Base-by-base conservation (phyloP, 2,329 filamentous ascomycete genomes). In the Pestalotiopsis sp. region DNA sequence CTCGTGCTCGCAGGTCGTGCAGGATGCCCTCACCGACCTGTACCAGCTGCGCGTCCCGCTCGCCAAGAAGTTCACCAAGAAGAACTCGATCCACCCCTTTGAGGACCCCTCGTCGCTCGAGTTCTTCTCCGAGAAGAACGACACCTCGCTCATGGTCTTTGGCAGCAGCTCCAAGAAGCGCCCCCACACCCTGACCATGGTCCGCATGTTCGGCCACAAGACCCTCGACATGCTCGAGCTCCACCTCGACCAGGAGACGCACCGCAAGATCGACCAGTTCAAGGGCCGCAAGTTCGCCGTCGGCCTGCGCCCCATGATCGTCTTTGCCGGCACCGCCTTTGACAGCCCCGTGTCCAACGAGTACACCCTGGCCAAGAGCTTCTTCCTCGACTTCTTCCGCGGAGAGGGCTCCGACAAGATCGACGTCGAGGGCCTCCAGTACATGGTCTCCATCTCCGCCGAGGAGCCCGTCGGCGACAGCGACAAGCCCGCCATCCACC, bases 91-190 rank as follows among this genome's bases (percentile, higher is more conserved):
- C 75, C 94, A 96, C 81, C 96, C 96, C 2, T 99, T 99, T 81
- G 95, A 98, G 81, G 94, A 97, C 79, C 84, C 92, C 72, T 86
- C 91, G 36, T 95, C 92, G 66, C 88, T 98, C 73, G 94, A 98
- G 82, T 99, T 99, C 85, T 95, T 99, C 85, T 92, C 92, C 71
- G 91, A 95, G 79, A 99, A 98, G 85, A 99, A 99, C 83, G 96
- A 99, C 80, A 91, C 93, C 76, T 92, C 91, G 60, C 85, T 98
- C 62, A 87, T 98, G 73, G 87, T 96, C 73, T 97, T 97, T 76
- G 95, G 91, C 66, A 90, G 88, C 80, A 91, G 91, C 81, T 93
- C 88, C 81, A 98, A 98, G 87, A 98, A 98, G 87, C 88, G 96
- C n/a, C 95, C 95, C 4, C 94, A 99, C 81, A 91, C 91, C 71